Percentiles rank a stretch among this genome's conserved stretches.
These are phyloP conservation scores for Umbilicaria muhlenbergii DNA, from an alignment of 495 filamentous ascomycete genomes.

Conservation along the genomic window DNA sequence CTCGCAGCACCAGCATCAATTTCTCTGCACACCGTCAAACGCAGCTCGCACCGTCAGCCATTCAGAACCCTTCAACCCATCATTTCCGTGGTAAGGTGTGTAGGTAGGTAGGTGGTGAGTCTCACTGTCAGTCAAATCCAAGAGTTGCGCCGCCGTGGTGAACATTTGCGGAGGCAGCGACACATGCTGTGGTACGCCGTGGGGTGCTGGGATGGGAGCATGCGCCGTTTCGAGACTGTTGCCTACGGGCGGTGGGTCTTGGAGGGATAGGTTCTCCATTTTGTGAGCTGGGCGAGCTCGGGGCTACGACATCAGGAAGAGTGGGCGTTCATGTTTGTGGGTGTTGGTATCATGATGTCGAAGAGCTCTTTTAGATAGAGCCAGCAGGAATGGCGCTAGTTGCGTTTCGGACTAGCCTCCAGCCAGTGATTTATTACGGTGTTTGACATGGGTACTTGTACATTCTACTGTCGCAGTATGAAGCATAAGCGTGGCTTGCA, in stretches of 20 bases:
- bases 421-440: too few relatives aligned
- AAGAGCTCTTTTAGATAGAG: too few relatives aligned
- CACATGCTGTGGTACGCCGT: neutral
- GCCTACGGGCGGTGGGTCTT: conserved; percentile 7
- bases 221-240: too few relatives aligned
- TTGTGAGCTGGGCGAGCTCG: neutral
- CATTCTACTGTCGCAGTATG: too few relatives aligned
- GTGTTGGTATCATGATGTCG: too few relatives aligned
- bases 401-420: too few relatives aligned
- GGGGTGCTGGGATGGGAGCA: too few relatives aligned
- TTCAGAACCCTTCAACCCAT: conserved; percentile 1
- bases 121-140: conserved; percentile 95
- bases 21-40: conserved; percentile 51
- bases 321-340: too few relatives aligned
- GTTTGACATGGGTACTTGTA: too few relatives aligned
- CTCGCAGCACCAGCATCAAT: conserved; percentile 72
- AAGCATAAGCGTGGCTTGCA: too few relatives aligned
- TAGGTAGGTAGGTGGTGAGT: conserved; percentile 1
- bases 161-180: conserved; percentile 68
- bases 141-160: conserved; percentile 84
- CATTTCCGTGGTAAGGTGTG: neutral
- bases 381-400: too few relatives aligned
- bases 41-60: conserved; percentile 2
- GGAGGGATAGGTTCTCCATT: conserved; percentile 14
- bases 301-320: too few relatives aligned